Evolutionary conservation across 805 yeast species (phyloP), one percentile per base, ranked within the genome.

Genomic region (Candida sakaeoensis): DNA sequence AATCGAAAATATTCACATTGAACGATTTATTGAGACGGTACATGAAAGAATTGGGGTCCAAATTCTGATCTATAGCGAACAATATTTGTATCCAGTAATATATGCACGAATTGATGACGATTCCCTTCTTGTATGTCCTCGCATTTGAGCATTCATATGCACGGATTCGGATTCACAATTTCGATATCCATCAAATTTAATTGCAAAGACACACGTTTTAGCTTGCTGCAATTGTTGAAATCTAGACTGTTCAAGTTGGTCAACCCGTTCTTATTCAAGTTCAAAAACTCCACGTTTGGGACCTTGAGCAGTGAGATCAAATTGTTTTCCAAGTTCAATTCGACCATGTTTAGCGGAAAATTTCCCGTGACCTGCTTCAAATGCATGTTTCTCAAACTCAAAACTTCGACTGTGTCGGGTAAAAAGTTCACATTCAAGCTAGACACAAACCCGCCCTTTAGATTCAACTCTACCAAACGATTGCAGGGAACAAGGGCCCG

Each of bases 1-100:
- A 37, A 13, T 37, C 32, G 18, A 31, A 37, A 6, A 19, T 37
- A 9, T 22, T 3, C 12, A 22, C 29, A 5, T 37, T 37, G 14
- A 33, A 31, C 26, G 26, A 30, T 17, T 29, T 31, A 25, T n/a
- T 37, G 10, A 37, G 21, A 15, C 18, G 25, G n/a, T 37, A 37
- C 19, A 37, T 37, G 25, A 30, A 26, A 15, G 40, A 31, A 23
- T 31, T 37, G 36, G 18, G 22, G 4, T 24, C 17, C 8, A 32
- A 19, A 16, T 17, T 18, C 4, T 32, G n/a, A n/a, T n/a, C n/a
- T n/a, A n/a, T n/a, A n/a, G n/a, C n/a, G n/a, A n/a, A n/a, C n/a
- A n/a, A n/a, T n/a, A n/a, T n/a, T n/a, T n/a, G n/a, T n/a, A n/a
- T n/a, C n/a, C n/a, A n/a, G n/a, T n/a, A n/a, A n/a, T n/a, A n/a